Evolutionary conservation across 352 stramenopile species (phyloP).

Genomic region (Phytophthora colocasiae): DNA sequence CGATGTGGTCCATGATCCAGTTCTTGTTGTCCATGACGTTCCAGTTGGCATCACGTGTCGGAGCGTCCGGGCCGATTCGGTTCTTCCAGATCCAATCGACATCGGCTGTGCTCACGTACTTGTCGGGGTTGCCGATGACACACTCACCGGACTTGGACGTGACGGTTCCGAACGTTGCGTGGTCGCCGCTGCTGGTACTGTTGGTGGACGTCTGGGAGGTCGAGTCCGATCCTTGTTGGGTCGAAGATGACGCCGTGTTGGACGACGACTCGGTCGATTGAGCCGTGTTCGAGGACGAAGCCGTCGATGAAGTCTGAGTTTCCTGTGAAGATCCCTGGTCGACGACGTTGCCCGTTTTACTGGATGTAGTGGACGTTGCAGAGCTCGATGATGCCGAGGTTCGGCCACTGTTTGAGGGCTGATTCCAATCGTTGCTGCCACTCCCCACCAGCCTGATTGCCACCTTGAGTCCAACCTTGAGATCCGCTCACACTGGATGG

Average conservation of each 20-base stretch:
- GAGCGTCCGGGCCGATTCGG: constrained; percentile 8
- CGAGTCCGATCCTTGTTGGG: constrained; percentile 13
- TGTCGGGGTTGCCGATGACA: constrained; percentile 22
- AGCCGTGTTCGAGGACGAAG: constrained; percentile 7
- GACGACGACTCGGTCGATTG: constrained; percentile 5
- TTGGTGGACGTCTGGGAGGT: constrained; percentile 15
- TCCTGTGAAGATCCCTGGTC: constrained; percentile 16
- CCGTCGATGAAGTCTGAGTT: constrained; percentile 10
- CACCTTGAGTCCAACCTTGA: no score
- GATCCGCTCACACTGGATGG: no score
- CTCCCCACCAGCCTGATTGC: no score
- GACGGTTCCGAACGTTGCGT: constrained; percentile 32
- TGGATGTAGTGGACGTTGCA: no score
- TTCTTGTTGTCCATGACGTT: constrained; percentile 9
- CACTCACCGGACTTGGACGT: constrained; percentile 21
- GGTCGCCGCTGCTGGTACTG: constrained; percentile 19
- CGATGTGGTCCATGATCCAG: constrained; percentile 44
- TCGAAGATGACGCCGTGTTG: constrained; percentile 9
- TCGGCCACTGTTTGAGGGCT: no score
- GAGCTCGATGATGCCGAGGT: no score
- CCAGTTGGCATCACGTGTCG: no score
- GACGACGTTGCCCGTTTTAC: constrained; percentile 1
- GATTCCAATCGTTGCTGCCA: no score
- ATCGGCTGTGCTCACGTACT: constrained; percentile 24
- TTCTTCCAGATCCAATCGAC: constrained; percentile 34